Evolutionary conservation across 2,329 filamentous ascomycete genomes (phyloP).

Genomic region (Alternaria dauci): DNA sequence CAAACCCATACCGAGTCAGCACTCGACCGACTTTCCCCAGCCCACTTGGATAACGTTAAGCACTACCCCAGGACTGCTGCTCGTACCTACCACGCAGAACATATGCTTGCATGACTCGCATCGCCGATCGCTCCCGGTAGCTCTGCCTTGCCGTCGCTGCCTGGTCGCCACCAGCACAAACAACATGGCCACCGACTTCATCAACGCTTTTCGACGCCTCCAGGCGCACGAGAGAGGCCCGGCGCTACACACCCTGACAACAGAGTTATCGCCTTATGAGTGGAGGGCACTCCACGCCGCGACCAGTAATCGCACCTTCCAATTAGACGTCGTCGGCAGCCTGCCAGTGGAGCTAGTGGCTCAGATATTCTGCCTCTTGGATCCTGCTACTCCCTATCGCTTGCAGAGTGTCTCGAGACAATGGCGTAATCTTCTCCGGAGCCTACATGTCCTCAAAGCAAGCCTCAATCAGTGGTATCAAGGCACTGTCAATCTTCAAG

Average conservation of each 20-base stretch:
- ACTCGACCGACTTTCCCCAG: constrained; percentile 12
- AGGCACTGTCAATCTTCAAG: constrained; percentile 20
- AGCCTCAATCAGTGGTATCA: constrained; percentile 35
- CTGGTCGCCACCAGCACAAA: neutral
- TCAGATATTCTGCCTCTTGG: constrained; percentile 47
- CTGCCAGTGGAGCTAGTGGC: constrained; percentile 52
- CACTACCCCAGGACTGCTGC: constrained; percentile 8
- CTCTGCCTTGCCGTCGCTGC: neutral
- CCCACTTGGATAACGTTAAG: neutral
- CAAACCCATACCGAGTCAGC: constrained; percentile 12
- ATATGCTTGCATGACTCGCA: constrained; percentile 9
- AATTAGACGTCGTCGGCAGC: constrained; percentile 45
- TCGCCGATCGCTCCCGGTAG: neutral
- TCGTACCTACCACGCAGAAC: neutral
- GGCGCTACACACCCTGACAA: constrained; percentile 36
- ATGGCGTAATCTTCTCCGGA: constrained; percentile 44
- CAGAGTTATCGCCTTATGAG: constrained; percentile 41
- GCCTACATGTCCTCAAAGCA: constrained; percentile 31
- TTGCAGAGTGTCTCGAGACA: constrained; percentile 43
- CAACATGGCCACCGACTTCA: constrained; percentile 17
- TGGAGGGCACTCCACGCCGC: constrained; percentile 36
- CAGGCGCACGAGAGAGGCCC: constrained; percentile 22
- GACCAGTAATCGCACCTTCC: constrained; percentile 34
- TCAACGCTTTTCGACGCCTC: constrained; percentile 31
- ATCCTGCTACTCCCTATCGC: constrained; percentile 37